Conservation (phyloP, 495 filamentous ascomycete genomes). For the Physcia stellaris region DNA sequence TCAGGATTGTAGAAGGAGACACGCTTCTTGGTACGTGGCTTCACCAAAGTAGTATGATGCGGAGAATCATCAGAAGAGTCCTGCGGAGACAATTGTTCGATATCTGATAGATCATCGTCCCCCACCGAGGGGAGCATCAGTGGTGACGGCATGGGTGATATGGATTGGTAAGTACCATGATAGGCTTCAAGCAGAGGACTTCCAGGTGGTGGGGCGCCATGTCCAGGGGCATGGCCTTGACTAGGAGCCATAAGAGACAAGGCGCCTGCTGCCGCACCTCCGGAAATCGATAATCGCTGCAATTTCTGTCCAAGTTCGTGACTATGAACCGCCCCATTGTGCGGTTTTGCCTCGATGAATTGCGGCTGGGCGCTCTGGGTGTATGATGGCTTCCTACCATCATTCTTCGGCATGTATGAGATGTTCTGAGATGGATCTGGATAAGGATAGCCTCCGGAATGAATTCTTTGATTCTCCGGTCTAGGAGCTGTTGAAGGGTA, state of each 20-base stretch:
- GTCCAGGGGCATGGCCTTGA: conserved; percentile 11
- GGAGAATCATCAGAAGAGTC: conserved; percentile 13
- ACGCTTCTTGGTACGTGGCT: conserved; percentile 22
- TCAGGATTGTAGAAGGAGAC: conserved; percentile 62
- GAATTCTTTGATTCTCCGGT: conserved; percentile 12
- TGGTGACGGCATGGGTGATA: conserved; percentile 88
- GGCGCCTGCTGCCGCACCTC: conserved; percentile 3
- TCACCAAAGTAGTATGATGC: conserved; percentile 5
- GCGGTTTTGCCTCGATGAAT: conserved; percentile 30
- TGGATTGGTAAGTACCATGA: conserved; percentile 84
- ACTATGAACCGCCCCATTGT: conserved; percentile 15
- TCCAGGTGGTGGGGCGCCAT: conserved; percentile 40
- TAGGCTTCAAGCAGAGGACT: conserved; percentile 89
- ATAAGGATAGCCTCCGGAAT: conserved; percentile 20
- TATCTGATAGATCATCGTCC: conserved; percentile 38
- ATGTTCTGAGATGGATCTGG: conserved; percentile 19
- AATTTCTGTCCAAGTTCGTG: conserved; percentile 34
- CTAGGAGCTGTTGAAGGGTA: conserved; percentile 13
- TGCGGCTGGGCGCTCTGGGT: conserved; percentile 23
- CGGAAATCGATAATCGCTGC: conserved; percentile 31
- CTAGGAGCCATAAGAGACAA: conserved; percentile 17
- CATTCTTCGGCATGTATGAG: conserved; percentile 13
- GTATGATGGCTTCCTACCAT: conserved; percentile 15
- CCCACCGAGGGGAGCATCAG: conserved; percentile 29
- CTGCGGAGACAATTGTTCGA: conserved; percentile 25